Conservation (phyloP, 1,139 yeast species). For the Candida dubliniensis region DNA sequence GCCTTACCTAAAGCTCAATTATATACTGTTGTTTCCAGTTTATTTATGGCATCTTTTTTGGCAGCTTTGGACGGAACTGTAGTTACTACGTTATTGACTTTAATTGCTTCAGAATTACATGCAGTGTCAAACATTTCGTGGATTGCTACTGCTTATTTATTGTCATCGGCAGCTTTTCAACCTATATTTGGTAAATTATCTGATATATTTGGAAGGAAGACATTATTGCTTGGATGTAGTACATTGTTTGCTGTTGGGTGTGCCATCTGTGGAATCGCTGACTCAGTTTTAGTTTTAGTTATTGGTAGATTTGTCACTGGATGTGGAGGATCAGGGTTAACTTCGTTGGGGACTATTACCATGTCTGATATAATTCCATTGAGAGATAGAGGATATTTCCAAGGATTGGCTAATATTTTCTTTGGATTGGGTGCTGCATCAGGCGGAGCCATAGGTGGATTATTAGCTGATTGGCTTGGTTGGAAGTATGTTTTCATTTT, state of each 20-base stretch:
- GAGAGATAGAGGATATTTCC: slow-evolving; percentile 53
- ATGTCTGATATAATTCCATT: slow-evolving; percentile 54
- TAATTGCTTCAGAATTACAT: slow-evolving; percentile 45
- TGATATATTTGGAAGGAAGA: slow-evolving; percentile 79
- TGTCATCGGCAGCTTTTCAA: slow-evolving; percentile 48
- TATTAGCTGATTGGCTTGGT: slow-evolving; percentile 67
- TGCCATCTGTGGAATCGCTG: slow-evolving; percentile 35
- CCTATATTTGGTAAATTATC: slow-evolving; percentile 85
- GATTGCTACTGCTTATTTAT: slow-evolving; percentile 47
- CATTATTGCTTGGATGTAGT: slow-evolving; percentile 35
- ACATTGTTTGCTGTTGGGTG: slow-evolving; percentile 42
- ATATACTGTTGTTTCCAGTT: slow-evolving; percentile 31
- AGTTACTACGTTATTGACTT: slow-evolving; percentile 43
- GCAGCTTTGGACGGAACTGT: slow-evolving; percentile 49
- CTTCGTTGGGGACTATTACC: slow-evolving; percentile 50
- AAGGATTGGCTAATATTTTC: slow-evolving; percentile 52
- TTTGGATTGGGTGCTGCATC: slow-evolving; percentile 54
- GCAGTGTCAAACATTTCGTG: slow-evolving; percentile 43
- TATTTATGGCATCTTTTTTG: slow-evolving; percentile 40
- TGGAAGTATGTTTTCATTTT: slow-evolving; percentile 68
- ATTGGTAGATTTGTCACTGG: slow-evolving; percentile 58
- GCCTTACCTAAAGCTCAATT: slow-evolving; percentile 37
- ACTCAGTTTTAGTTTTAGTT: slow-evolving; percentile 49
- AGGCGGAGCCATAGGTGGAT: slow-evolving; percentile 65
- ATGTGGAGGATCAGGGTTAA: slow-evolving; percentile 58